Evolutionary conservation across 2,329 filamentous ascomycete species (phyloP).

Genomic region (Beauveria asiatica): DNA sequence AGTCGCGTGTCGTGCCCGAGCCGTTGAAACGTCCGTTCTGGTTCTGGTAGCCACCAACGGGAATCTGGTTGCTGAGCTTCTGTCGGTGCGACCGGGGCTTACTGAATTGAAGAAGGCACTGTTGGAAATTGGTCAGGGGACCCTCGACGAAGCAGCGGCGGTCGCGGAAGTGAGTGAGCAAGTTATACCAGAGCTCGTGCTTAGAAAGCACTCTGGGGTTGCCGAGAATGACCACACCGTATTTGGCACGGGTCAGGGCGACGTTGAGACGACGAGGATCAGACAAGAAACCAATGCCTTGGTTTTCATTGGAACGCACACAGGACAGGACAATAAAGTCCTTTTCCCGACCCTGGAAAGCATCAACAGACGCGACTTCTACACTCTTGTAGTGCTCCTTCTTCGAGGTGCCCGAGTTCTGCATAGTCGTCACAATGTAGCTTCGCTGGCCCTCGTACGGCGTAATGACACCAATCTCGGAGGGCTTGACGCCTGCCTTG

Average conservation of each 20-base stretch:
- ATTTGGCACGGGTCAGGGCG: constrained; percentile 92
- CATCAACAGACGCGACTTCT: constrained; percentile 95
- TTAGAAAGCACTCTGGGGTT: constrained; percentile 97
- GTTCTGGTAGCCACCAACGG: constrained; percentile 27
- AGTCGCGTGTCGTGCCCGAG: constrained; percentile 37
- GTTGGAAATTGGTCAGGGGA: constrained; percentile 89
- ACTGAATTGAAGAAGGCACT: constrained; percentile 89
- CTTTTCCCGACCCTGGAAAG: constrained; percentile 97
- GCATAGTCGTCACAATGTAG: constrained; percentile 99
- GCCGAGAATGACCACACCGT: constrained; percentile 89
- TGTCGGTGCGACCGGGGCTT: constrained; percentile 91
- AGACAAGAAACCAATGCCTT: constrained; percentile 97
- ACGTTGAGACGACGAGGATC: constrained; percentile 97
- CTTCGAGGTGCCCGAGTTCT: constrained; percentile 92
- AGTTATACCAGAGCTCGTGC: constrained; percentile 94
- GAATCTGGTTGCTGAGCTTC: constrained; percentile 67
- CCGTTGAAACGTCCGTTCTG: constrained; percentile 31
- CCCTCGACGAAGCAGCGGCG: constrained; percentile 93
- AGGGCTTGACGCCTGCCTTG: constrained; percentile 92
- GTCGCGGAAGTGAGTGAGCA: constrained; percentile 94
- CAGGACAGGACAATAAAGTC: constrained; percentile 98
- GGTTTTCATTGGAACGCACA: constrained; percentile 96
- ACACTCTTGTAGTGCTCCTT: constrained; percentile 99
- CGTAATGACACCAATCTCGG: constrained; percentile 94
- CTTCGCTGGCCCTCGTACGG: constrained; percentile 97